Conservation (phyloP, 495 filamentous ascomycete species). For the Tuber microsphaerosporum region DNA sequence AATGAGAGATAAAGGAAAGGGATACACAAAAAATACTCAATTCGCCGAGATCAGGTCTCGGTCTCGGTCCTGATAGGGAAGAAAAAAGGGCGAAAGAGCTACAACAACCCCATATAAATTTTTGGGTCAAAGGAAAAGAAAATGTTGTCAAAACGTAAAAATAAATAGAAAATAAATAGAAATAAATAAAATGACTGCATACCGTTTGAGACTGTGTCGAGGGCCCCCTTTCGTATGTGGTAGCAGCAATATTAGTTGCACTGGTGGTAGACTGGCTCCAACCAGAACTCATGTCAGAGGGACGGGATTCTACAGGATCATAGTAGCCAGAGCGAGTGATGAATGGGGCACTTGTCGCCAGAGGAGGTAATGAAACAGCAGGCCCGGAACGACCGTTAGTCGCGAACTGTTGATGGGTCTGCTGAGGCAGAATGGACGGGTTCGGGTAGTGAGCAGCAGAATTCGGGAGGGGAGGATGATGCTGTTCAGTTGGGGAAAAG, state of each 20-base stretch:
- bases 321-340: constrained; percentile 39
- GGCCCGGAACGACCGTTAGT: constrained; percentile 33
- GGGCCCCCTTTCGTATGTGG: constrained; percentile 30
- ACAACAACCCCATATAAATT: constrained; percentile 8
- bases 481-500: constrained; percentile 42
- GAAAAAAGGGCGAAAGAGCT: neutral
- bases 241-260: constrained; percentile 9
- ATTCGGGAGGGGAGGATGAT: constrained; percentile 33
- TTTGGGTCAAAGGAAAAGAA: neutral
- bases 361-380: constrained; percentile 30
- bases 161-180: neutral
- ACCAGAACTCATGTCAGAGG: constrained; percentile 38
- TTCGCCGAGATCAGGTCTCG: neutral
- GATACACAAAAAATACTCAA: neutral
- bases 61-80: neutral
- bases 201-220: constrained; percentile 37
- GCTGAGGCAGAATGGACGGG: constrained; percentile 34
- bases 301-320: constrained; percentile 38
- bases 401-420: constrained; percentile 16
- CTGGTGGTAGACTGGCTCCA: constrained; percentile 23
- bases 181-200: constrained; percentile 22
- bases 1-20: constrained; percentile 3
- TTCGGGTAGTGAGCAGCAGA: constrained; percentile 22
- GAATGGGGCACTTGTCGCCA: constrained; percentile 22
- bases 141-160: constrained; percentile 1